phyloP scores from a whole-genome alignment of 1,139 yeast genomes.

The Nematodospora anomalae region DNA sequence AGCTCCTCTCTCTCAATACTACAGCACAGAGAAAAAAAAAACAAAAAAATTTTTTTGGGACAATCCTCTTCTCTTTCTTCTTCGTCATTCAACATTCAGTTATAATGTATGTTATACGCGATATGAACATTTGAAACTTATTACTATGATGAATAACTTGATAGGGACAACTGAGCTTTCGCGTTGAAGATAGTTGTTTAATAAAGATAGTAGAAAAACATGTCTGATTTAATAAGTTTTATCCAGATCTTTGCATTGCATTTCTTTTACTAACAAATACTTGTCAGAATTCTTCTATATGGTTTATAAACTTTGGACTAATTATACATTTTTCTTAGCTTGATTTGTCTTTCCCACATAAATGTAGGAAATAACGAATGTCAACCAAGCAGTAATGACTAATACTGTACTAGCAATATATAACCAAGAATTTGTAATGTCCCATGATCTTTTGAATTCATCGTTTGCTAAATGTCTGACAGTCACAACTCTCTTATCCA shows the following conservation, averaged over 20 bases:
- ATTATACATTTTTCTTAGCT: constrained; percentile 33
- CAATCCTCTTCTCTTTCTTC: not conserved
- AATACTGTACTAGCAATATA: constrained; percentile 70
- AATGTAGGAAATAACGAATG: constrained; percentile 68
- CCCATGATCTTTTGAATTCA: constrained; percentile 93
- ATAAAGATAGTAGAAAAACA: constrained; percentile 19
- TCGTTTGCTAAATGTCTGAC: constrained; percentile 95
- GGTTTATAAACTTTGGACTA: not conserved
- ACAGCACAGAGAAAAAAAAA: too few relatives aligned
- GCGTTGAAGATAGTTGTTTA: constrained; percentile 20
- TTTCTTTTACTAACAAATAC: constrained; percentile 1
- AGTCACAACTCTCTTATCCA: constrained; percentile 69
- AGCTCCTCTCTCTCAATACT: too few relatives aligned
- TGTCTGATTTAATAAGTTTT: constrained; percentile 12
- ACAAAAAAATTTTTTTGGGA: too few relatives aligned
- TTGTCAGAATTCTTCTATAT: constrained; percentile 1
- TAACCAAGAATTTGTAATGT: constrained; percentile 90
- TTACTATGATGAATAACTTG: constrained; percentile 20
- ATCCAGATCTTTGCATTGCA: too few relatives aligned
- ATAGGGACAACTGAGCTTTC: constrained; percentile 43
- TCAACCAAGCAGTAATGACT: constrained; percentile 74
- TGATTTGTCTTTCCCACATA: constrained; percentile 39
- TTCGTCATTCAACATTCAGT: constrained; percentile 1
- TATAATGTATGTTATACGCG: constrained; percentile 6
- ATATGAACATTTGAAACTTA: not conserved